Evolutionary conservation across 108 stramenopile species (phyloP), one percentile per base, ranked within the genome.

Genomic region (Cafeteria roenbergensis): DNA sequence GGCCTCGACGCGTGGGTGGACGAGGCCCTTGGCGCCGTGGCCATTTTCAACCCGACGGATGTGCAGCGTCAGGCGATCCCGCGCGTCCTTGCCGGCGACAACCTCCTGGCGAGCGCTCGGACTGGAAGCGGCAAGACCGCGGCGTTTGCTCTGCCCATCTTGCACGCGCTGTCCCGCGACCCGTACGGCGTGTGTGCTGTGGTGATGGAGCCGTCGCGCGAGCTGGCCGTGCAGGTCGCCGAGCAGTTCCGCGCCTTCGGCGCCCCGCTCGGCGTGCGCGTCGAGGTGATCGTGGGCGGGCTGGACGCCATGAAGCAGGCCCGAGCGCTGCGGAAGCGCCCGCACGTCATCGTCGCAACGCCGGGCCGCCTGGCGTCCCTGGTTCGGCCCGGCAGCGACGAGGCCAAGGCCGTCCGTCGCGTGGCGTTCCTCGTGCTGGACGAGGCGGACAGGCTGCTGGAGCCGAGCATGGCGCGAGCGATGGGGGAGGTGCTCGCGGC

Each of bases 151-250:
- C 74, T 82, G 28, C 81, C 81, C 1, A 79, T 82, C 35, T 57
- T 82, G 31, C 76, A 82, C 32, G 25, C 33, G n/a, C 70, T 82
- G 21, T 53, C 76, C 32, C 38, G 69, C 35, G 81, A 80, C 34
- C 74, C 62, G 2, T 90, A 84, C 71, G 92, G 92, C 24, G 89
- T 94, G 31, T 97, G 81, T 72, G 89, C 85, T 0, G 77, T 94
- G 32, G 78, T 95, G 34, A 64, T 97, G 52, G 87, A 89, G 63
- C 95, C 95, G 1, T 90, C 92, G 14, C 79, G 96, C 3, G 96
- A 97, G 84, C 78, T 97, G 37, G 96, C 96, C 57, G 85, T 92
- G 55, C 96, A 97, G 69, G 91, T 97, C 55, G 80, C 86, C 54
- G 90, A 95, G 65, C 93, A 94, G 73, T 78, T 97, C 31, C 59